phyloP scores from a whole-genome alignment of 768 basidiomycete species.

The Psilocybe cyanescens region DNA sequence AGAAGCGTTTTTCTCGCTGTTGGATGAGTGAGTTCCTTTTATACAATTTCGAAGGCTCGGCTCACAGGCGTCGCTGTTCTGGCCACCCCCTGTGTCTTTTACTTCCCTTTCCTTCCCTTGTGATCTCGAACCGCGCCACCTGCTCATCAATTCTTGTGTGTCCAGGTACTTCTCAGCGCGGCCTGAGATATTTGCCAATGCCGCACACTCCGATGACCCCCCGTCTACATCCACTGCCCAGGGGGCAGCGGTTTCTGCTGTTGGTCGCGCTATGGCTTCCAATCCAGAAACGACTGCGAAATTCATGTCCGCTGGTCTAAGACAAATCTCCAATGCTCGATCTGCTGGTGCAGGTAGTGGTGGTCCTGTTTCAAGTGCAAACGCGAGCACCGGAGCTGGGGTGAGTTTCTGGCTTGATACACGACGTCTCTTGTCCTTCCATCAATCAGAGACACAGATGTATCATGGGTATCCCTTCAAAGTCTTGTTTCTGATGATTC shows the following conservation, averaged over 20 bases:
- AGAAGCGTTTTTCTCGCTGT: constrained; percentile 77
- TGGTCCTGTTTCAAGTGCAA: constrained; percentile 11
- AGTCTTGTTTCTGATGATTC: constrained; percentile 16
- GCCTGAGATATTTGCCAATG: constrained; percentile 60
- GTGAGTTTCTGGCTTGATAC: constrained; percentile 19
- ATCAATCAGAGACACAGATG: constrained; percentile 16
- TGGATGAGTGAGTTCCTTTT: constrained; percentile 69
- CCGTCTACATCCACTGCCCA: constrained; percentile 27
- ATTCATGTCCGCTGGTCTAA: constrained; percentile 45
- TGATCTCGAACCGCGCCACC: constrained; percentile 19
- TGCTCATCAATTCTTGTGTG: constrained; percentile 14
- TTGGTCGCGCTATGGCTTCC: constrained; percentile 46
- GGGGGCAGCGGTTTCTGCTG: constrained; percentile 41
- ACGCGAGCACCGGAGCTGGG: constrained; percentile 13
- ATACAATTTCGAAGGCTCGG: constrained; percentile 9
- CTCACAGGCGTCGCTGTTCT: constrained; percentile 5
- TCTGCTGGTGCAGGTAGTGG: constrained; percentile 16
- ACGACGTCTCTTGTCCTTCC: constrained; percentile 6
- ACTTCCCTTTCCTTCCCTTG: constrained; percentile 7
- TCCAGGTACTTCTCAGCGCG: constrained; percentile 75
- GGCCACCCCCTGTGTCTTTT: constrained; percentile 15
- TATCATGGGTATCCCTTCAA: constrained; percentile 14
- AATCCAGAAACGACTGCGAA: constrained; percentile 46
- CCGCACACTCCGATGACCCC: constrained; percentile 24
- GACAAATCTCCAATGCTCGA: constrained; percentile 31